Evolutionary conservation across 1,284 basidiomycete genomes (phyloP).

Genomic region (Ganoderma resinaceum): DNA sequence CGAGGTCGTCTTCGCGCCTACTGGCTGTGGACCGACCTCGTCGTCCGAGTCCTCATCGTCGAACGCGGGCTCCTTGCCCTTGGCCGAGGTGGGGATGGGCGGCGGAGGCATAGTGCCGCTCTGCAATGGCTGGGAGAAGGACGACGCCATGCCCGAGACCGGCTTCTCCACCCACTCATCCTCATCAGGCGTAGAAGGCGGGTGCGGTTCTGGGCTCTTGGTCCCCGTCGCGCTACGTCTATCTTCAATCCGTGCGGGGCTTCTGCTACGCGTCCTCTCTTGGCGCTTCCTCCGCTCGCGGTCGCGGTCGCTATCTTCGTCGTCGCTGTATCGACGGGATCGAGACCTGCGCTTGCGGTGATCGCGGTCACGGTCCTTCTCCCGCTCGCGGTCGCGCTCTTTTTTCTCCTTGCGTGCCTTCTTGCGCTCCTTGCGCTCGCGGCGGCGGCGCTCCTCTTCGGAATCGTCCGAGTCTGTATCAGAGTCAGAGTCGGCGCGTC

Average conservation of each 20-base stretch:
- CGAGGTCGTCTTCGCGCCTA: conserved; percentile 43
- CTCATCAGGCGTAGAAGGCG: conserved; percentile 47
- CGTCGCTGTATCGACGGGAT: conserved; percentile 46
- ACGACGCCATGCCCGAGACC: conserved; percentile 34
- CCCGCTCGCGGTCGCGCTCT: conserved; percentile 44
- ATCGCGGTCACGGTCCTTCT: conserved; percentile 43
- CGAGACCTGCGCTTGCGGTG: conserved; percentile 36
- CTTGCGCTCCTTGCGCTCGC: conserved; percentile 67
- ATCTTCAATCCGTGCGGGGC: conserved; percentile 29
- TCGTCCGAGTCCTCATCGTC: conserved; percentile 52
- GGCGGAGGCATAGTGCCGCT: conserved; percentile 28
- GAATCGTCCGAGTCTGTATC: conserved; percentile 54
- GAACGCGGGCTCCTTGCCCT: conserved; percentile 14
- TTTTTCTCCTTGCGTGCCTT: conserved; percentile 60
- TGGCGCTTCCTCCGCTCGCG: conserved; percentile 40
- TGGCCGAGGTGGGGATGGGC: conserved; percentile 13
- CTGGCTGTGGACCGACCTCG: conserved; percentile 66
- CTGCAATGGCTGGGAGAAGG: conserved; percentile 36
- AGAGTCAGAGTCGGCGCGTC: conserved; percentile 58
- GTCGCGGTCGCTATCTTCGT: conserved; percentile 45
- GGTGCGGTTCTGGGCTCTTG: conserved; percentile 38
- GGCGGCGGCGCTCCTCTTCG: conserved; percentile 67
- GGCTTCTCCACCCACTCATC: conserved; percentile 80
- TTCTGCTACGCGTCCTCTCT: conserved; percentile 28
- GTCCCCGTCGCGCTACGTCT: conserved; percentile 37